phyloP scores from a whole-genome alignment of 129 eudicot species.

The Flaveria bidentis region DNA sequence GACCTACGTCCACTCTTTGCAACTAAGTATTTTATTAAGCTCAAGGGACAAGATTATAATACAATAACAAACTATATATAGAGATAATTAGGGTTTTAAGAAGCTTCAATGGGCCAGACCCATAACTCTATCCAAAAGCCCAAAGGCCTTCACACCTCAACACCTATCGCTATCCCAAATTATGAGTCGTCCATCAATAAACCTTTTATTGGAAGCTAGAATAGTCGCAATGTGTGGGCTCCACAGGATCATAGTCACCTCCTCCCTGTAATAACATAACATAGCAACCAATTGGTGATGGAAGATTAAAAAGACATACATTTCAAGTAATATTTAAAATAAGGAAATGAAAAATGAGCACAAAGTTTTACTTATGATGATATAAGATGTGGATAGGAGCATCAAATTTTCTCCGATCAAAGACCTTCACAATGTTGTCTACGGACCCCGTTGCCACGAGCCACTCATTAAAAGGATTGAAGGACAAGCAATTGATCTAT shows the following conservation, averaged over 20 bases:
- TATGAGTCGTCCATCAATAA: too few relatives aligned
- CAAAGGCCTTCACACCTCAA: too few relatives aligned
- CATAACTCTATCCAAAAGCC: too few relatives aligned
- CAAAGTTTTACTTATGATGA: constrained; percentile 61
- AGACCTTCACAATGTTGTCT: constrained; percentile 71
- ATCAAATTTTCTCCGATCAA: constrained; percentile 64
- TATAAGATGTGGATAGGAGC: constrained; percentile 62
- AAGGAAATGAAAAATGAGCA: background rate
- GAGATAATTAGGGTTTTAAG: too few relatives aligned
- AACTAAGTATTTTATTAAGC: too few relatives aligned
- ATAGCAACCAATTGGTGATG: constrained; percentile 2
- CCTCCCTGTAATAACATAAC: constrained; percentile 49
- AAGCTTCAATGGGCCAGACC: too few relatives aligned
- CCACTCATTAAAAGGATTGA: constrained; percentile 82
- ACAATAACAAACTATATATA: too few relatives aligned
- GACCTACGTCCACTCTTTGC: too few relatives aligned
- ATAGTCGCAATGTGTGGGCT: constrained; percentile 76
- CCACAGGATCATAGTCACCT: constrained; percentile 87
- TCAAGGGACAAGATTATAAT: too few relatives aligned
- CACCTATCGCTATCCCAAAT: too few relatives aligned
- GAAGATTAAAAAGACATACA: constrained; percentile 4
- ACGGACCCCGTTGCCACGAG: constrained; percentile 78
- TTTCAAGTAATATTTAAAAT: background rate
- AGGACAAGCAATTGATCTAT: constrained; percentile 76
- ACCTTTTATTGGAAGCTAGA: too few relatives aligned